These are phyloP conservation scores for Linanthus parryae DNA, from an alignment of 148 eudicot species.

Conservation along the genomic window DNA sequence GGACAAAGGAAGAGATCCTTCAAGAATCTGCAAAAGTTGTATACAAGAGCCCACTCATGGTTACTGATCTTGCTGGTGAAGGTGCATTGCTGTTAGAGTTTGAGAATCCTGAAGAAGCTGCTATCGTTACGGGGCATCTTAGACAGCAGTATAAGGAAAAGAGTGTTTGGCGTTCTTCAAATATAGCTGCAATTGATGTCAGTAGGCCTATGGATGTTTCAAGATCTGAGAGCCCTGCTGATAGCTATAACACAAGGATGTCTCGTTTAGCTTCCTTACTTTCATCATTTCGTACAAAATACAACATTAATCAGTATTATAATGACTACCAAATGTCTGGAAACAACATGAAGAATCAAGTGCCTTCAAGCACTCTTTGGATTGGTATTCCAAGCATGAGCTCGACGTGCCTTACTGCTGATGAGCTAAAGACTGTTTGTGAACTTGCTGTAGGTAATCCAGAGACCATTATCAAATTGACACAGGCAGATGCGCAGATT, in stretches of 20 bases:
- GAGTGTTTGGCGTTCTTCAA: slow-evolving; percentile 18
- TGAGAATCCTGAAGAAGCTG: slow-evolving; percentile 89
- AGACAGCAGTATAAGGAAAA: slow-evolving; percentile 58
- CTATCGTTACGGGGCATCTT: slow-evolving; percentile 56
- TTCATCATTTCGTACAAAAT: slow-evolving; percentile 23
- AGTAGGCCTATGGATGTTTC: slow-evolving; percentile 29
- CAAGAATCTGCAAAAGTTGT: slow-evolving; percentile 55
- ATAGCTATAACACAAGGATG: slow-evolving; percentile 24
- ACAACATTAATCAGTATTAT: slow-evolving; percentile 16
- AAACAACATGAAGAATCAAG: slow-evolving; percentile 11
- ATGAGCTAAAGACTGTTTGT: slow-evolving; percentile 30
- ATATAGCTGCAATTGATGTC: slow-evolving; percentile 28
- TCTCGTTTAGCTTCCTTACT: slow-evolving; percentile 17
- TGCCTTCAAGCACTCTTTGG: slow-evolving; percentile 24
- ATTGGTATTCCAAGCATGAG: slow-evolving; percentile 17
- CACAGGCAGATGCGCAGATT: slow-evolving; percentile 17
- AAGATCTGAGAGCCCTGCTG: slow-evolving; percentile 25
- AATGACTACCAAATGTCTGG: slow-evolving; percentile 5
- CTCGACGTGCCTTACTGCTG: slow-evolving; percentile 21
- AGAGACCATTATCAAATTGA: slow-evolving; percentile 23
- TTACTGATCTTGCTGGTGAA: slow-evolving; percentile 72
- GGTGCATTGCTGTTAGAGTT: slow-evolving; percentile 84
- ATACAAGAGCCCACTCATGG: slow-evolving; percentile 60
- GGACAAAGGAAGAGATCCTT: slow-evolving; percentile 80
- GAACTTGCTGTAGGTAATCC: slow-evolving; percentile 20